Evolutionary conservation across 1,284 basidiomycete species (phyloP).

Genomic region (Ceratobasidium sp.): DNA sequence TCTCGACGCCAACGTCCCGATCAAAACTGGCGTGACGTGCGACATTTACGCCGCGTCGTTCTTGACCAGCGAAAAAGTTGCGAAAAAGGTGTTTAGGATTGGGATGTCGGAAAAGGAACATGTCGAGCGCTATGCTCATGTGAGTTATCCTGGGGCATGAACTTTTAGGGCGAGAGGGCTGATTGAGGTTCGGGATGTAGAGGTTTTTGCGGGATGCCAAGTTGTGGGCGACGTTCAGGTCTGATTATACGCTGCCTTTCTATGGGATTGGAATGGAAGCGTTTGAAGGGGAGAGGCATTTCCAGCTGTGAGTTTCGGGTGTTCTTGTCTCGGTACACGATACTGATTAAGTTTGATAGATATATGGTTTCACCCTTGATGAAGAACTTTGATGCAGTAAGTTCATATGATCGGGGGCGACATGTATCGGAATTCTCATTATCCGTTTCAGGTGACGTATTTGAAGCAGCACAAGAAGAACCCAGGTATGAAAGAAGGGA

Average conservation of each 20-base stretch:
- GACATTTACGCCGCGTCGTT: slow-evolving; percentile 17
- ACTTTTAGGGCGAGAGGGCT: background rate
- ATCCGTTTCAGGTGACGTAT: slow-evolving; percentile 10
- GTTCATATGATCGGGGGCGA: background rate
- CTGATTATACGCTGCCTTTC: slow-evolving; percentile 38
- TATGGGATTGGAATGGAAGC: slow-evolving; percentile 41
- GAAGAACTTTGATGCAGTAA: slow-evolving; percentile 33
- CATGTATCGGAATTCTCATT: background rate
- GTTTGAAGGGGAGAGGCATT: background rate
- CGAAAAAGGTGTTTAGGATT: slow-evolving; percentile 37
- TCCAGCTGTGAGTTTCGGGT: slow-evolving; percentile 11
- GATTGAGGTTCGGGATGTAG: background rate
- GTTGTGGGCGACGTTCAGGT: slow-evolving; percentile 19
- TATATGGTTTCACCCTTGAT: slow-evolving; percentile 9
- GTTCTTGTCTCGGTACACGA: background rate
- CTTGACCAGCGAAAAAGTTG: slow-evolving; percentile 27
- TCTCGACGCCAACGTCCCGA: background rate
- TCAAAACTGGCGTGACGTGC: slow-evolving; percentile 5
- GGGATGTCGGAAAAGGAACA: slow-evolving; percentile 7
- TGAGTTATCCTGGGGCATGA: background rate
- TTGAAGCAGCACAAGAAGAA: slow-evolving; percentile 21
- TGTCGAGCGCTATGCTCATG: slow-evolving; percentile 21
- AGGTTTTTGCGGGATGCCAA: slow-evolving; percentile 18
- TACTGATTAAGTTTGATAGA: background rate
- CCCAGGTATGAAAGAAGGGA: slow-evolving; percentile 1